Percentiles rank a stretch among this genome's conserved stretches.
These are phyloP conservation scores for Seminavis robusta DNA, from an alignment of 108 stramenopile species.

Conservation along the genomic window DNA sequence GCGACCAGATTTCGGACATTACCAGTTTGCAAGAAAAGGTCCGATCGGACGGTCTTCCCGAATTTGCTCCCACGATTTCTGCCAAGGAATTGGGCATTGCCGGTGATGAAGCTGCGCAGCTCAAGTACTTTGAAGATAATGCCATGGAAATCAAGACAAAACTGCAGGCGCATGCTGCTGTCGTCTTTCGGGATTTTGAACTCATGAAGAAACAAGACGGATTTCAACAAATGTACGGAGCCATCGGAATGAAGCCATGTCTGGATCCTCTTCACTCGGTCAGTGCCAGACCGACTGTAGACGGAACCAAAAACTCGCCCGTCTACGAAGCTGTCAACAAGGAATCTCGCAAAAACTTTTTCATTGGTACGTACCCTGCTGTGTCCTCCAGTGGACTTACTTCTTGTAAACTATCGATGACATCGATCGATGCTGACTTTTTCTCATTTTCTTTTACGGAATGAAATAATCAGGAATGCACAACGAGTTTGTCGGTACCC, in stretches of 20 bases:
- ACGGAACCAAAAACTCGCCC: constrained; percentile 73
- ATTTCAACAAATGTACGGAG: constrained; percentile 73
- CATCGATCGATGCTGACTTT: background rate
- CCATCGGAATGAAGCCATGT: constrained; percentile 80
- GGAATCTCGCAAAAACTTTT: constrained; percentile 88
- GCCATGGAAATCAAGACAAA: constrained; percentile 64
- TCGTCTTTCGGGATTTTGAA: constrained; percentile 81
- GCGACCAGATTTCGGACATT: constrained; percentile 59
- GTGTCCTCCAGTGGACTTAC: background rate
- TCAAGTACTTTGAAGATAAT: constrained; percentile 60
- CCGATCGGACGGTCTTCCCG: constrained; percentile 31
- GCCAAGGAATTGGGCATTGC: constrained; percentile 51
- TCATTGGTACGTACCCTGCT: constrained; percentile 59
- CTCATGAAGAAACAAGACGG: constrained; percentile 81
- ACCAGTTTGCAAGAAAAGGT: constrained; percentile 42
- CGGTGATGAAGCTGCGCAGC: constrained; percentile 45
- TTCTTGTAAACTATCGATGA: background rate
- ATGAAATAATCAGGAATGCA: constrained; percentile 84
- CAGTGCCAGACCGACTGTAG: constrained; percentile 78
- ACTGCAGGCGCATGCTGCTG: constrained; percentile 71
- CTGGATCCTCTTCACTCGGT: constrained; percentile 87
- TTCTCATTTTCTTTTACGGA: background rate
- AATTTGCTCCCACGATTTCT: constrained; percentile 64
- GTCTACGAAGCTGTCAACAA: constrained; percentile 93
- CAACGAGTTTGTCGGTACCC: constrained; percentile 90